These are phyloP conservation scores for Melocanna baccifera DNA, from an alignment of 176 grass and related monocot genomes.

Conservation along the genomic window DNA sequence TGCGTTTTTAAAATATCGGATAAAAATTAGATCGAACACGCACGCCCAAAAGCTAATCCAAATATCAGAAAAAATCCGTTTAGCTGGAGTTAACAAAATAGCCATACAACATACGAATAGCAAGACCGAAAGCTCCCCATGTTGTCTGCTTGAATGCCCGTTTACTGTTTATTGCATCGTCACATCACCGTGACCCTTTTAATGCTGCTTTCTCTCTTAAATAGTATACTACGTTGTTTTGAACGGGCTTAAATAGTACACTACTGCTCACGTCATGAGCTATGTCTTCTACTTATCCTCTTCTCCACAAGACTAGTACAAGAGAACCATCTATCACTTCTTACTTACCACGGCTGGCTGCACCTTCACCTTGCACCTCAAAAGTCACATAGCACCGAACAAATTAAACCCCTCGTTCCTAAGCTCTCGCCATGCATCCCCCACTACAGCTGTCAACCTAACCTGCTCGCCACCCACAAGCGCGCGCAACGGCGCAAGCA, in stretches of 20 bases:
- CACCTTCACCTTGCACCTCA: neutral
- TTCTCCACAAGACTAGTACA: too few species aligned
- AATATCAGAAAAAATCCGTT: neutral
- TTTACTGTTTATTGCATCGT: conserved; percentile 18
- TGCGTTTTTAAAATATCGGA: neutral
- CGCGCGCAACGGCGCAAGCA: neutral
- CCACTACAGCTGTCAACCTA: conserved; percentile 45
- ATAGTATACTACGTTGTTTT: too few species aligned
- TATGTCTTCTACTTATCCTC: neutral
- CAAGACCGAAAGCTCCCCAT: neutral
- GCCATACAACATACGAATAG: neutral
- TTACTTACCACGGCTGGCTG: neutral
- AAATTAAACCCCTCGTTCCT: neutral
- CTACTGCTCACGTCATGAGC: neutral
- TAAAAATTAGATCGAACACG: neutral
- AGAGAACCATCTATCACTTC: neutral
- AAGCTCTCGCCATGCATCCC: neutral
- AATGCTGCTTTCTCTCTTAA: neutral
- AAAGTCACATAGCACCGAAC: too few species aligned
- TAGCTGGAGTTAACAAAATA: neutral
- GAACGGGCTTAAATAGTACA: neutral
- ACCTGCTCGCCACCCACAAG: conserved; percentile 23
- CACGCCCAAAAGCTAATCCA: neutral
- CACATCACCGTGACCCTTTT: neutral
- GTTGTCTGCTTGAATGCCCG: neutral